Evolutionary conservation across 2,329 filamentous ascomycete species (phyloP).

Genomic region (Botryotinia narcissicola): DNA sequence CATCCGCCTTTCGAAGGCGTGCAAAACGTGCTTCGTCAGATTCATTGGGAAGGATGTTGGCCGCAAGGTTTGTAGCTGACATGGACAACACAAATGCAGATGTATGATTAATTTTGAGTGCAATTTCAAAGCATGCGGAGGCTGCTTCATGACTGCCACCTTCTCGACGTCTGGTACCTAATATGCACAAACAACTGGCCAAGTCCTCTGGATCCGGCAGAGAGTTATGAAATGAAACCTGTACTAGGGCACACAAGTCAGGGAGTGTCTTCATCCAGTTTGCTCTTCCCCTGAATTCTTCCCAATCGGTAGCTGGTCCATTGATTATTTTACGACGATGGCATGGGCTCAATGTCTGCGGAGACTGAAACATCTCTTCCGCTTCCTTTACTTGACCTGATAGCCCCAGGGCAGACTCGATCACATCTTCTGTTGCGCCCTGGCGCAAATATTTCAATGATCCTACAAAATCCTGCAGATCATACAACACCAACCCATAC

Average conservation of each 20-base stretch:
- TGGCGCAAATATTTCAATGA: slow-evolving; percentile 8
- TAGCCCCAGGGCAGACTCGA: slow-evolving; percentile 3
- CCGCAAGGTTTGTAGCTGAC: slow-evolving; percentile 8
- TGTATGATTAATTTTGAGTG: neutral
- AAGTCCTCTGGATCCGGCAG: neutral
- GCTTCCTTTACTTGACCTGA: neutral
- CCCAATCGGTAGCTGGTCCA: neutral
- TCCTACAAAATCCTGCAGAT: neutral
- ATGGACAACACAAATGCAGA: slow-evolving; percentile 13
- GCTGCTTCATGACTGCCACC: neutral
- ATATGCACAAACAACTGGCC: slow-evolving; percentile 10
- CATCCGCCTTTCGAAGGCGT: slow-evolving; percentile 8
- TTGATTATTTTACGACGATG: slow-evolving; percentile 3
- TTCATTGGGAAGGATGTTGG: neutral
- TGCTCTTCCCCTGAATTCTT: slow-evolving; percentile 13
- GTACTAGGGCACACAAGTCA: neutral
- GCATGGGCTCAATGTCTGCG: slow-evolving; percentile 3
- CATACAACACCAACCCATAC: slow-evolving; percentile 5
- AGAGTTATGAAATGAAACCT: slow-evolving; percentile 12
- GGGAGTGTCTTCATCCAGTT: slow-evolving; percentile 16
- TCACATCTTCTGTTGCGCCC: slow-evolving; percentile 4
- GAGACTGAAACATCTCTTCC: slow-evolving; percentile 1
- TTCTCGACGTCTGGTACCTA: slow-evolving; percentile 5
- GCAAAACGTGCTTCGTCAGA: neutral
- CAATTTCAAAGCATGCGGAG: slow-evolving; percentile 5